Evolutionary conservation across 1,284 basidiomycete species (phyloP), one percentile per base, ranked within the genome.

Genomic region (Cryptococcus deneoformans): DNA sequence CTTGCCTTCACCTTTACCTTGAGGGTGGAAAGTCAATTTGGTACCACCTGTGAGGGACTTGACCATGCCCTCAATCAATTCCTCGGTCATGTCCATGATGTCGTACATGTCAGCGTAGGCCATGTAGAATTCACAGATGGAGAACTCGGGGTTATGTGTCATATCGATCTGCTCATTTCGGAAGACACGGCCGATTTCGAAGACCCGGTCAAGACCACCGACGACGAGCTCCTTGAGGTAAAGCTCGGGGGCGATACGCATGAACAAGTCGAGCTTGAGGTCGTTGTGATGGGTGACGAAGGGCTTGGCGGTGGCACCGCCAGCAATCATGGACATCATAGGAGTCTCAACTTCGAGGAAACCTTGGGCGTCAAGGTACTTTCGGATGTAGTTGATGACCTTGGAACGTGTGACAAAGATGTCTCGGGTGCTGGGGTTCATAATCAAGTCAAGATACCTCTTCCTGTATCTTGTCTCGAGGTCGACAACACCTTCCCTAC

Each of bases 111-210:
- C 95, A 62, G 95, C 95, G 73, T 98, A 99, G 35, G 95, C 95
- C 95, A 99, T 99, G 78, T 99, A 99, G 80, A 99, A 99, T 81
- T 99, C 95, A 84, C 95, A 99, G 79, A 98, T 96, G 20, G 92
- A 92, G 81, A 96, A 95, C 76, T 95, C 92, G 63, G 93, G 92
- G 79, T 96, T 96, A 79, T 96, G 93, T 34, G 95, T 99, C 70
- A 98, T 82, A 80, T 99, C 96, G 76, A 99, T 99, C 53, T 93
- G 90, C 78, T 99, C 96, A 79, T 99, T 99, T 56, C 96, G 82
- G 85, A 99, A 99, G 37, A 98, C 94, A 53, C 95, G 87, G 6
- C 95, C 96, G 63, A 99, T 97, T 80, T 99, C 95, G 80, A 94
- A 99, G 9, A 99, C 95, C 50, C 95, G 88, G 79, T 99, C 95